phyloP scores from a whole-genome alignment of 2,329 filamentous ascomycete species.

The Bipolaris oryzae region DNA sequence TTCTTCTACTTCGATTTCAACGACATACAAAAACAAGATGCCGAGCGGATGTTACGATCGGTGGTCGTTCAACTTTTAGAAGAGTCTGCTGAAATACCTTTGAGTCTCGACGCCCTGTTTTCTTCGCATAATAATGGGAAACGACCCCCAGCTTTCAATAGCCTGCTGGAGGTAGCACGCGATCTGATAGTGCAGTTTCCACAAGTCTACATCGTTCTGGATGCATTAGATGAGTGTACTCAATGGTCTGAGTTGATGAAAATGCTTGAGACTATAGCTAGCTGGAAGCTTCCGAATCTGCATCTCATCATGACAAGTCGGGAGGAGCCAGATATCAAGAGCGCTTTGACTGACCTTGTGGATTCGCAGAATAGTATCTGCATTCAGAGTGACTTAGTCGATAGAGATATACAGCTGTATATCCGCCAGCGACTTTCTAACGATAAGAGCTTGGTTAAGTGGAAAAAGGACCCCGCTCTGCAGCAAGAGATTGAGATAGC shows the following conservation, averaged over 20 bases:
- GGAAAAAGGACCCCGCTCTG: conserved; percentile 32
- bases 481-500: conserved; percentile 38
- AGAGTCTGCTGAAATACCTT: conserved; percentile 19
- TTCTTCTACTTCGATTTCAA: conserved; percentile 48
- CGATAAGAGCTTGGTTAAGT: conserved; percentile 32
- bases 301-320: conserved; percentile 40
- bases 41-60: conserved; percentile 47
- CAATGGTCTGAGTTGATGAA: conserved; percentile 30
- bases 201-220: conserved; percentile 28
- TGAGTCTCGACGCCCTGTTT: conserved; percentile 33
- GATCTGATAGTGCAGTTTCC: conserved; percentile 34
- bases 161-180: conserved; percentile 28
- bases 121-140: conserved; percentile 29
- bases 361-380: conserved; percentile 19
- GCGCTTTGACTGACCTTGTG: conserved; percentile 23
- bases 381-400: conserved; percentile 33
- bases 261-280: conserved; percentile 25
- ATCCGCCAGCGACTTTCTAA: conserved; percentile 45
- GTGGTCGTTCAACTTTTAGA: conserved; percentile 46
- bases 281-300: conserved; percentile 29
- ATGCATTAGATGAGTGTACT: conserved; percentile 39
- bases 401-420: conserved; percentile 37
- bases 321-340: conserved; percentile 35
- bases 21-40: conserved; percentile 45
- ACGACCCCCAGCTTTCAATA: conserved; percentile 28